phyloP scores from a whole-genome alignment of 352 stramenopile genomes.

The Globisporangium acanthophoron region DNA sequence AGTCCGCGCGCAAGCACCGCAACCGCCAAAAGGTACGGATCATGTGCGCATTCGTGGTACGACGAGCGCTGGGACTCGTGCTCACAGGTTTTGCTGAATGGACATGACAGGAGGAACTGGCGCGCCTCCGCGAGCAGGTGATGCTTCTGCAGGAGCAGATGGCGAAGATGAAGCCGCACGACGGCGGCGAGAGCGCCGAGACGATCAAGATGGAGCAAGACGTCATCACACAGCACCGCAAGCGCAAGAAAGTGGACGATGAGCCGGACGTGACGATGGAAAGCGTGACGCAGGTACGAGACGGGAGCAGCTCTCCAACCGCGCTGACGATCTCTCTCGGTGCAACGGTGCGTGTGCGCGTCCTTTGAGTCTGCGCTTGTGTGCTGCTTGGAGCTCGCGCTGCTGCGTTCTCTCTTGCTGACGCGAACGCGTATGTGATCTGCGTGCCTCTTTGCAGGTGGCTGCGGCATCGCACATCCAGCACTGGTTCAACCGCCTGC shows the following conservation, averaged over 20 bases:
- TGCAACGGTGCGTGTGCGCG: conserved; percentile 13
- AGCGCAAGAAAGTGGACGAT: conserved; percentile 68
- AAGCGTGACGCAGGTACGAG: conserved; percentile 14
- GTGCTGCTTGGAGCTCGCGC: not conserved
- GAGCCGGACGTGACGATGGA: conserved; percentile 15
- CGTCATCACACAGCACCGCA: conserved; percentile 56
- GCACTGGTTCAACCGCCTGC: conserved; percentile 62
- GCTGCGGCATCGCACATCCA: conserved; percentile 30
- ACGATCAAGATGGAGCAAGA: conserved; percentile 50
- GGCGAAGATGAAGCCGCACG: conserved; percentile 52
- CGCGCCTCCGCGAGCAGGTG: conserved; percentile 64
- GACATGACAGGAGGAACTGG: conserved; percentile 47
- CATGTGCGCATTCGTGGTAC: not conserved
- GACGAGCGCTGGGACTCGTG: not conserved
- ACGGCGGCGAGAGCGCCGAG: conserved; percentile 26
- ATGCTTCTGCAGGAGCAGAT: conserved; percentile 77
- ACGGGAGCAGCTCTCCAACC: conserved; percentile 15
- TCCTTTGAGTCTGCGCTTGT: not conserved
- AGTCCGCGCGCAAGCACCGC: conserved; percentile 76
- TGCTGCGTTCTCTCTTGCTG: not conserved
- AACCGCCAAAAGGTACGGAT: conserved; percentile 58
- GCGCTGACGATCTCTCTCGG: conserved; percentile 16
- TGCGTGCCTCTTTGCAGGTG: conserved; percentile 17
- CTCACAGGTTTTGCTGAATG: not conserved
- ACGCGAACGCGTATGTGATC: not conserved